Conservation (phyloP, 2,329 filamentous ascomycete species). For the Colletotrichum eleusines region DNA sequence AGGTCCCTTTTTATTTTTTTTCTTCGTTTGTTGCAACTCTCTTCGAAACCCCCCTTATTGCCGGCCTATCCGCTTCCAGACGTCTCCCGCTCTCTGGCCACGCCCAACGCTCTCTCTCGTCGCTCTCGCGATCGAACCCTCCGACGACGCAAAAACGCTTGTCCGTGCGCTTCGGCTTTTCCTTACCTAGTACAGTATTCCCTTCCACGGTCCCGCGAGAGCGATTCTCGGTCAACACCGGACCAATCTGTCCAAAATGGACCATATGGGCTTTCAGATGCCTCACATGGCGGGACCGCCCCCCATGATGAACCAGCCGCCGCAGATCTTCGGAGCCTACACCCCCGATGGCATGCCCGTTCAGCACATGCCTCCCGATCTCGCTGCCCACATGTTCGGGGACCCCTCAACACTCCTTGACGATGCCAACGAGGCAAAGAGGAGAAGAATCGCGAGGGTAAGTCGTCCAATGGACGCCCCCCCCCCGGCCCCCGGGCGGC, state of each 20-base stretch:
- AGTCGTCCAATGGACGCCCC: background rate
- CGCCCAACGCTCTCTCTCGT: background rate
- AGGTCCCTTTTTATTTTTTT: background rate
- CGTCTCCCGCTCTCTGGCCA: background rate
- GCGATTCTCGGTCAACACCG: constrained; percentile 2
- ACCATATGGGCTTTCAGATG: constrained; percentile 70
- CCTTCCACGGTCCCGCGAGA: background rate
- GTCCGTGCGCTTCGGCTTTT: constrained; percentile 9
- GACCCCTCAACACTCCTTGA: constrained; percentile 69
- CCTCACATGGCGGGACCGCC: constrained; percentile 64
- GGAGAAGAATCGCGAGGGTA: constrained; percentile 89
- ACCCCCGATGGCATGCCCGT: constrained; percentile 70
- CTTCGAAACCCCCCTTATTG: background rate
- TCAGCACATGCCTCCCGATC: constrained; percentile 66
- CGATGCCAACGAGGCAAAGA: constrained; percentile 84
- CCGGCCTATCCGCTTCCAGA: background rate
- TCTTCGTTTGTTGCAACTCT: background rate
- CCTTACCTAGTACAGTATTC: background rate
- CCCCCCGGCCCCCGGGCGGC: background rate
- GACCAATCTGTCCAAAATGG: constrained; percentile 52
- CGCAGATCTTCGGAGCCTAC: constrained; percentile 77
- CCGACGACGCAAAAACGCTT: background rate
- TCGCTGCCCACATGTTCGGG: constrained; percentile 71
- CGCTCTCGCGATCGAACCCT: background rate
- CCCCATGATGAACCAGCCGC: constrained; percentile 73